These are phyloP conservation scores for Sequoiadendron giganteum DNA, from an alignment of 75 land plant species.

Conservation along the genomic window DNA sequence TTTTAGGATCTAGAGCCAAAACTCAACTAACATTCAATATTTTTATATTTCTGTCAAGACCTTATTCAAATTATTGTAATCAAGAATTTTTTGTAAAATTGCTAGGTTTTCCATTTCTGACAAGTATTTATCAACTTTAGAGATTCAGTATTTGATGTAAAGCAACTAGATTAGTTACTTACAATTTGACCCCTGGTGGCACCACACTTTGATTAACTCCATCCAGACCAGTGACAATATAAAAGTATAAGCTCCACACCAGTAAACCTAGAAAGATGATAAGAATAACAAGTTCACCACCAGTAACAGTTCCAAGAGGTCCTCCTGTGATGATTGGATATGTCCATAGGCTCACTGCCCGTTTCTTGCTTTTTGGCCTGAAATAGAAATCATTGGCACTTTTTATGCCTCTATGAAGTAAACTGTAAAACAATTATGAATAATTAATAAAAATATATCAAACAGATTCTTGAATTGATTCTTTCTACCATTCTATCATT, in stretches of 20 bases:
- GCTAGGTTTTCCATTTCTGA: neutral
- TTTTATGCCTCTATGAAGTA: no score
- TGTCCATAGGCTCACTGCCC: neutral
- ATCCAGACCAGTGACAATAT: neutral
- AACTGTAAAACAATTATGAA: no score
- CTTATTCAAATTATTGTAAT: neutral
- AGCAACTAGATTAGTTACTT: neutral
- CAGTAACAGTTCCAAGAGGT: conserved; percentile 1
- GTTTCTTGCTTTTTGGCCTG: neutral
- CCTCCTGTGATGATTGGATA: neutral
- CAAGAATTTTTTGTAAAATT: neutral
- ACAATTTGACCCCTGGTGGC: neutral
- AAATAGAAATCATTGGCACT: no score
- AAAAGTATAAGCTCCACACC: neutral
- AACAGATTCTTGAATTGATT: no score
- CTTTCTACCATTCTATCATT: no score
- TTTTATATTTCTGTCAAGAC: neutral
- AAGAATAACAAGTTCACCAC: neutral
- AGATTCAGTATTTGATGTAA: neutral
- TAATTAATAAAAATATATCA: no score
- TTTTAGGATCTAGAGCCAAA: neutral
- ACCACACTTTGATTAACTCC: neutral
- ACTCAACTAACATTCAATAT: neutral
- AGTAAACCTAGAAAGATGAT: no score
- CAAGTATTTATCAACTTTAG: neutral